Percentiles rank a stretch among this genome's conserved stretches.
phyloP scores from a whole-genome alignment of 768 basidiomycete species.

The Gloeophyllum trabeum region DNA sequence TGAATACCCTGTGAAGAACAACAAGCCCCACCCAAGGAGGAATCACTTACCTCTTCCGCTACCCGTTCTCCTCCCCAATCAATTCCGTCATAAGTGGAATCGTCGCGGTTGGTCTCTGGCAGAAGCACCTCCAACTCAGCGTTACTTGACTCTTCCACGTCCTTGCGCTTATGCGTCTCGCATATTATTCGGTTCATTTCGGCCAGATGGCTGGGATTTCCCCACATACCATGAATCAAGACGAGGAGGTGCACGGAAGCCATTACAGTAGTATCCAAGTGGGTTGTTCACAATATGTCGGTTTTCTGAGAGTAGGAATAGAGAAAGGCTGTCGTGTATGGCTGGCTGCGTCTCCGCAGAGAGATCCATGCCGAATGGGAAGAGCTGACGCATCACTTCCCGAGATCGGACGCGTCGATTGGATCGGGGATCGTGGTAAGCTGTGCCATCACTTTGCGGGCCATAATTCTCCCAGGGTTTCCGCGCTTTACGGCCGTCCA shows the following conservation, averaged over 20 bases:
- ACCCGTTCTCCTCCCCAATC: conserved; percentile 80
- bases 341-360: no score
- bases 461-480: no score
- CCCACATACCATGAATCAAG: conserved; percentile 70
- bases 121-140: conserved; percentile 49
- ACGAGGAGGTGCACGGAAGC: conserved; percentile 28
- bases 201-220: conserved; percentile 52
- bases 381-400: no score
- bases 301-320: no score
- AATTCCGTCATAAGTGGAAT: conserved; percentile 72
- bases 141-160: conserved; percentile 20
- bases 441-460: no score
- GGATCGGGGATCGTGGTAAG: no score
- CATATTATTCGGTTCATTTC: conserved; percentile 42
- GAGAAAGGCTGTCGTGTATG: no score
- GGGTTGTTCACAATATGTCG: no score
- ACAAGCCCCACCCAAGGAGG: background rate
- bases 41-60: conserved; percentile 57
- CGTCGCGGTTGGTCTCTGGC: conserved; percentile 52
- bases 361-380: no score
- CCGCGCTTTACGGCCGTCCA: no score
- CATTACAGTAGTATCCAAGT: no score
- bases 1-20: background rate
- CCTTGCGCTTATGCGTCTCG: conserved; percentile 24
- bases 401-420: no score